These are phyloP conservation scores for Pleodorina starrii DNA, from an alignment of 139 green algal genomes.

Conservation along the genomic window DNA sequence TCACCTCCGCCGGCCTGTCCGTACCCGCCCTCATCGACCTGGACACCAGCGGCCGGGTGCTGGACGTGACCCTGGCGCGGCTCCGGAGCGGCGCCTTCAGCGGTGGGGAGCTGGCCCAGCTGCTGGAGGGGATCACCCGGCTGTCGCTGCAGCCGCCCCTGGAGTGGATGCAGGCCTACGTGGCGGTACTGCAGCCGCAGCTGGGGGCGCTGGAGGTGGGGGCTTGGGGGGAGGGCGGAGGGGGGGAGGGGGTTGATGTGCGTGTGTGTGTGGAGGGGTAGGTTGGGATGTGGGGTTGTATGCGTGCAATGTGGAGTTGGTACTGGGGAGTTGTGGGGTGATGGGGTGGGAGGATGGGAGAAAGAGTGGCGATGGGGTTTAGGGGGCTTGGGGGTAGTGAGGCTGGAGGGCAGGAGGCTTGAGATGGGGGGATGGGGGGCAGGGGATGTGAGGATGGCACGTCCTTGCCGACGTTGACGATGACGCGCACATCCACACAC, in stretches of 20 bases:
- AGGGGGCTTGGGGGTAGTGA: too few species aligned
- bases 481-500: too few species aligned
- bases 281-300: too few species aligned
- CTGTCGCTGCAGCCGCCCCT: slow-evolving; percentile 37
- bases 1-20: not conserved
- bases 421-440: too few species aligned
- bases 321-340: too few species aligned
- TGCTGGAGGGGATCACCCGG: slow-evolving; percentile 41
- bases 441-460: too few species aligned
- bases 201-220: slow-evolving; percentile 25
- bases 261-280: not conserved
- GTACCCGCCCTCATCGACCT: slow-evolving; percentile 32
- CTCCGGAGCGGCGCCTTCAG: not conserved
- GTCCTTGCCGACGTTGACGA: too few species aligned
- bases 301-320: too few species aligned
- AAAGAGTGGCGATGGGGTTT: too few species aligned
- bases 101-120: slow-evolving; percentile 21
- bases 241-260: too few species aligned
- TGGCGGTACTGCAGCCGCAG: slow-evolving; percentile 23
- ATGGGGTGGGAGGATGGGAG: too few species aligned
- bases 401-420: too few species aligned
- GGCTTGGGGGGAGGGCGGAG: not conserved
- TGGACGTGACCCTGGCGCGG: not conserved
- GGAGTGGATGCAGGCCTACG: slow-evolving; percentile 37
- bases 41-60: slow-evolving; percentile 12